Conservation (phyloP, 1,284 basidiomycete species). For the Ustilago lituana region DNA sequence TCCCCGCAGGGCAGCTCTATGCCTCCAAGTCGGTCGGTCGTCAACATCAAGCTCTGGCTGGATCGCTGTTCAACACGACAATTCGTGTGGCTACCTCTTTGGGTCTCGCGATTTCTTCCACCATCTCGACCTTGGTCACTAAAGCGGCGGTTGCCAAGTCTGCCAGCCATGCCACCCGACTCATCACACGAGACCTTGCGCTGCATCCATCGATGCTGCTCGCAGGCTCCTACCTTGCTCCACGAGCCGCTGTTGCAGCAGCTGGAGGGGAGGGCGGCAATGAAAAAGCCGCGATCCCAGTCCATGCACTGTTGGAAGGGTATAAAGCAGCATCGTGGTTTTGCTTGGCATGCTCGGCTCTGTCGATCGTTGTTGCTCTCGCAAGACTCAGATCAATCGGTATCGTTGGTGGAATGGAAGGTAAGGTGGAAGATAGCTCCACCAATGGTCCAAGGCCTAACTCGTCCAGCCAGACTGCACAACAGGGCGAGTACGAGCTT, state of each 20-base stretch:
- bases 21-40: slow-evolving; percentile 49
- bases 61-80: slow-evolving; percentile 59
- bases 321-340: slow-evolving; percentile 57
- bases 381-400: slow-evolving; percentile 44
- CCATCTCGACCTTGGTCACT: slow-evolving; percentile 53
- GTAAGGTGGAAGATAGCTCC: slow-evolving; percentile 32
- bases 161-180: slow-evolving; percentile 4
- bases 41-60: slow-evolving; percentile 54
- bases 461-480: slow-evolving; percentile 1
- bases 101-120: slow-evolving; percentile 54
- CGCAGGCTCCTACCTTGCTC: slow-evolving; percentile 4
- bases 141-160: slow-evolving; percentile 21
- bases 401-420: slow-evolving; percentile 49
- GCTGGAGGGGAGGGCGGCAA: background rate
- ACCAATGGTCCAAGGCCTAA: background rate
- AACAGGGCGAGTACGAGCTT: slow-evolving; percentile 15
- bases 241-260: slow-evolving; percentile 15
- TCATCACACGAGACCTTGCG: slow-evolving; percentile 8
- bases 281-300: background rate
- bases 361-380: slow-evolving; percentile 45
- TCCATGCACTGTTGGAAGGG: slow-evolving; percentile 38
- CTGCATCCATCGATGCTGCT: slow-evolving; percentile 26
- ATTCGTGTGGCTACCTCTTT: slow-evolving; percentile 60
- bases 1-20: slow-evolving; percentile 50
- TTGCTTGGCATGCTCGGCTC: slow-evolving; percentile 42